Base-by-base conservation (phyloP, 441 rosid genomes). In the Populus hybrid region DNA sequence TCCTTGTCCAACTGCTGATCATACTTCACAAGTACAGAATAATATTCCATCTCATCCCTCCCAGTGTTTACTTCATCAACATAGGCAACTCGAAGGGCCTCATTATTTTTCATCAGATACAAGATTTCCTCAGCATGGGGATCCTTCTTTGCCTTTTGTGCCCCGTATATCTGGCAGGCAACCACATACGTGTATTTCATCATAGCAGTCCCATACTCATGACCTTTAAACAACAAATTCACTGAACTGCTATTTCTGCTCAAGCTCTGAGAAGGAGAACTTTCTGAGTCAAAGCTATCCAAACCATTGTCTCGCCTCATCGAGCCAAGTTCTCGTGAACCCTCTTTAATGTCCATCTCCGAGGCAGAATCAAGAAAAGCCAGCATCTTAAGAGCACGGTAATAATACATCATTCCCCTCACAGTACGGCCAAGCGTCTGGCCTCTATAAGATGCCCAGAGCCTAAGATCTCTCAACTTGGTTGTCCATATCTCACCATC, bases 361-460 rank as follows among this genome's bases (percentile, higher is more conserved):
- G 97, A 85, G 68, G 97, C 98, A 78, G 93, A 88, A 86, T 95
- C 99, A 77, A 95, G 97, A 82, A 88, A 95, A 73, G 93, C 91
- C 73, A 93, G 94, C 91, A 88, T 88, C 89, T 87, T 86, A 72
- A 95, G 90, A 74, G 99, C 98, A 80, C 93, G 88, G 72, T 90
- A 88, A 80, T 93, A 93, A 69, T 95, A 95, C 97, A 95, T 91
- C 97, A 95, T 95, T 81, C 98, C 98, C 85, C 98, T 85, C 11
- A 92, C 96, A 6, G 97, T 94, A 63, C 96, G 93, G 59, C 93
- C 82, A 75, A 95, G 87, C 5, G 99, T 93, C 82, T 93, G 98
- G 68, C 99, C 99, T 80, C 99, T 86, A 81, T 91, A 93, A 67
- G 98, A 95, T 73, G 93, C 98, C 99, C 98, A 95, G 61, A 91